Evolutionary conservation across 73 alveolate genomes (phyloP).

Genomic region (Durusdinium trenchii): DNA sequence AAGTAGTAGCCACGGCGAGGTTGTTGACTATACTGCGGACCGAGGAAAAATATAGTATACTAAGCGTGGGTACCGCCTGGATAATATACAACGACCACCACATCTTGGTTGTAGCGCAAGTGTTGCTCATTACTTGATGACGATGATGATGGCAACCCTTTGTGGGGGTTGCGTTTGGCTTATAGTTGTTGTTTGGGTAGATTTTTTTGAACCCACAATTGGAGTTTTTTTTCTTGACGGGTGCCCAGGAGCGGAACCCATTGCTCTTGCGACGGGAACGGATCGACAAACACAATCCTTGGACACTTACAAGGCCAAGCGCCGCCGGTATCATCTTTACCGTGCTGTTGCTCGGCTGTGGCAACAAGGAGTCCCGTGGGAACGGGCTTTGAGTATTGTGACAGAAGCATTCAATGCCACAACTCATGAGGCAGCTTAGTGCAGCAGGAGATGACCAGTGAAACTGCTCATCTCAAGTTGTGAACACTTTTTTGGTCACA

Average conservation of each 20-base stretch:
- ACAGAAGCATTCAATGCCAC: slow-evolving; percentile 1
- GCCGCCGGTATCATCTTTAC: neutral
- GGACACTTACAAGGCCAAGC: neutral
- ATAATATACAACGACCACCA: no score
- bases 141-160: no score
- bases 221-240: neutral
- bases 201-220: neutral
- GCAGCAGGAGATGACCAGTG: no score
- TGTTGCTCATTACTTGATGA: no score
- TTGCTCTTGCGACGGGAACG: neutral
- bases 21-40: no score
- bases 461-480: neutral
- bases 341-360: neutral
- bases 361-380: neutral
- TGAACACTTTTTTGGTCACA: no score
- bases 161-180: no score
- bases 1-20: no score
- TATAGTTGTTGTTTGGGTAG: no score
- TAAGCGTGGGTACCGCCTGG: no score
- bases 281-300: neutral
- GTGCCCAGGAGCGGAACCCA: neutral
- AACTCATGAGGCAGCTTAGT: neutral
- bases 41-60: no score
- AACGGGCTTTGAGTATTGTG: neutral
- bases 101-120: no score